phyloP scores from a whole-genome alignment of 2,329 filamentous ascomycete genomes.

The Leptographium procerum region DNA sequence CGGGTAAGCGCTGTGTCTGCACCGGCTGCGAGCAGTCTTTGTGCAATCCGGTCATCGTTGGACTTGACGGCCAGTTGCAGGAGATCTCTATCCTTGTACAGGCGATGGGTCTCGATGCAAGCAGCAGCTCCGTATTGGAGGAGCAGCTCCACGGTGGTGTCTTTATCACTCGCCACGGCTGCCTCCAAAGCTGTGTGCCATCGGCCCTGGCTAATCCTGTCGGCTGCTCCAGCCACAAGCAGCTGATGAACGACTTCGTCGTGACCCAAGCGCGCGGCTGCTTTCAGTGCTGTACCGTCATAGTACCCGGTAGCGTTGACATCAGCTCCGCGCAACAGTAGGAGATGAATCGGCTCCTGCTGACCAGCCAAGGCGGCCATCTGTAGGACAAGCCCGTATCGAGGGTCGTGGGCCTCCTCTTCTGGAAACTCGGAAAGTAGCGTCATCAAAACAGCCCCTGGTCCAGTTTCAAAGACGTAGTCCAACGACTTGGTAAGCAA shows the following conservation, averaged over 20 bases:
- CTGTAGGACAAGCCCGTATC: not conserved
- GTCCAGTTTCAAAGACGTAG: not conserved
- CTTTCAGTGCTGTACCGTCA: not conserved
- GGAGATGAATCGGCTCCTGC: not conserved
- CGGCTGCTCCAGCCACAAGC: not conserved
- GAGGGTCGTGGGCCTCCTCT: not conserved
- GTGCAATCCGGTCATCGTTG: not conserved
- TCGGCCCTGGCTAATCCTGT: not conserved
- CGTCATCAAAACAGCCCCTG: not conserved
- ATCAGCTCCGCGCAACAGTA: not conserved
- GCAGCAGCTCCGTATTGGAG: not conserved
- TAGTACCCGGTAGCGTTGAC: not conserved
- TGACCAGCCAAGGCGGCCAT: not conserved
- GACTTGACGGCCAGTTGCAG: not conserved
- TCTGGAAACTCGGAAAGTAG: not conserved
- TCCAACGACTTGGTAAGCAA: not conserved
- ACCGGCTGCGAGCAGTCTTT: not conserved
- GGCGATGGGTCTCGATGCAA: not conserved
- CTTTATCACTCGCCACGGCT: not conserved
- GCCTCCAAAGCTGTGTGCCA: not conserved
- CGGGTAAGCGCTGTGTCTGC: not conserved
- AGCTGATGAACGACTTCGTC: not conserved
- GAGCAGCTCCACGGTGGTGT: not conserved
- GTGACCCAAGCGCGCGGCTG: not conserved
- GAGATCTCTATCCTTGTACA: not conserved